Evolutionary conservation across 768 basidiomycete genomes (phyloP).

Genomic region (Amanita rimosa): DNA sequence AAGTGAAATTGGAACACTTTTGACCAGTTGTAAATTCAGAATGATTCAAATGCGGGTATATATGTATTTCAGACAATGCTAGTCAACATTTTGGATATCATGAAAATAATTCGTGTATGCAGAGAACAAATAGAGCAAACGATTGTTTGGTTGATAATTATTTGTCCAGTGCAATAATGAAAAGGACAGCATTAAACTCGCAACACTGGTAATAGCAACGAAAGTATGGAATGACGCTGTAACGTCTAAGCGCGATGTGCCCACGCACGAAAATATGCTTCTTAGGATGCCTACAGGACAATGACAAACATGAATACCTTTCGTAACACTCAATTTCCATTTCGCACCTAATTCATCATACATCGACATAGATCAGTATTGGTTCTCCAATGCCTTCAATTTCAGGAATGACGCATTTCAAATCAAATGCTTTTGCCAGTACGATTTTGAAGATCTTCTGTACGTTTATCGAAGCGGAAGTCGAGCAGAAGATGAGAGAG

Average conservation of each 20-base stretch:
- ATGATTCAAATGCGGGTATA: no score
- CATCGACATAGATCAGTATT: conserved; percentile 86
- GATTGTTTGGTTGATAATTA: conserved; percentile 3
- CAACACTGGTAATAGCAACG: no score
- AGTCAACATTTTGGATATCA: background rate
- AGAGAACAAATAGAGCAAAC: background rate
- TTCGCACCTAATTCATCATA: conserved; percentile 23
- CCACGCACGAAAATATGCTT: no score
- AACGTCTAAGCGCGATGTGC: no score
- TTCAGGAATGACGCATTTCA: conserved; percentile 98
- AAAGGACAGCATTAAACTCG: background rate
- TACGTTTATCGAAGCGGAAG: conserved; percentile 97
- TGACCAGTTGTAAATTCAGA: no score
- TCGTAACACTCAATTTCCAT: background rate
- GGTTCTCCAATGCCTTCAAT: conserved; percentile 97
- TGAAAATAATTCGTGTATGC: background rate
- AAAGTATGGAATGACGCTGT: background rate
- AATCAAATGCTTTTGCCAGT: conserved; percentile 92
- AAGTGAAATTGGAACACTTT: no score
- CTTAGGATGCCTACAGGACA: background rate
- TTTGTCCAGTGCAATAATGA: no score
- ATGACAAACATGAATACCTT: background rate
- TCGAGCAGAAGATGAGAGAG: conserved; percentile 98
- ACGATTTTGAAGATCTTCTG: conserved; percentile 99
- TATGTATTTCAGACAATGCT: no score